Evolutionary conservation across 805 yeast species (phyloP).

Genomic region (Starmerella ratchasimensis): DNA sequence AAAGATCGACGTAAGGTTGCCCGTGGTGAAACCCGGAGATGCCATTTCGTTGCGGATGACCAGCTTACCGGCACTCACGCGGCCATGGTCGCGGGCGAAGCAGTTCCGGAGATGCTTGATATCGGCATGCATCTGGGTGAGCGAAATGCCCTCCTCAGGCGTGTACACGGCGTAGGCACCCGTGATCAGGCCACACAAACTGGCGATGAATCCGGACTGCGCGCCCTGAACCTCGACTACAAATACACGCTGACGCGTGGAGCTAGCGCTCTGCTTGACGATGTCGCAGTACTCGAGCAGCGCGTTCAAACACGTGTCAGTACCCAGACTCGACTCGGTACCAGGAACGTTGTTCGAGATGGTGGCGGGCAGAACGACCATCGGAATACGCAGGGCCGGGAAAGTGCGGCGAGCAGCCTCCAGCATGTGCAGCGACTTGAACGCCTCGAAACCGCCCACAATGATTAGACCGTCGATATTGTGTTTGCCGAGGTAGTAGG

Average conservation of each 20-base stretch:
- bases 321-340: conserved; percentile 86
- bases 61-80: conserved; percentile 71
- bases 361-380: conserved; percentile 88
- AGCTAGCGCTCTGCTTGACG: conserved; percentile 86
- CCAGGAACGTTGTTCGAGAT: conserved; percentile 99
- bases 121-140: conserved; percentile 61
- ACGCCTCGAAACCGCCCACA: conserved; percentile 98
- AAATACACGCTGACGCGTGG: conserved; percentile 85
- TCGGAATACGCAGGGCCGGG: conserved; percentile 89
- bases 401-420: conserved; percentile 61
- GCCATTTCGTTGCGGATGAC: conserved; percentile 75
- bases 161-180: conserved; percentile 88
- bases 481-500: conserved; percentile 83
- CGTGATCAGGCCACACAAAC: conserved; percentile 66
- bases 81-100: conserved; percentile 62
- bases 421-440: conserved; percentile 65
- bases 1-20: conserved; percentile 70
- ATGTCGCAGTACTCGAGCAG: conserved; percentile 88
- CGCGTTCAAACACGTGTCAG: conserved; percentile 89
- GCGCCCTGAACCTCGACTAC: conserved; percentile 99
- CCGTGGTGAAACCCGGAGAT: conserved; percentile 67
- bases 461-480: conserved; percentile 77
- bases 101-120: conserved; percentile 52
- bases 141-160: conserved; percentile 69
- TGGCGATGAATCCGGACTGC: conserved; percentile 84